Evolutionary conservation across 768 basidiomycete species (phyloP).

Genomic region (Rhizopogon salebrosus): DNA sequence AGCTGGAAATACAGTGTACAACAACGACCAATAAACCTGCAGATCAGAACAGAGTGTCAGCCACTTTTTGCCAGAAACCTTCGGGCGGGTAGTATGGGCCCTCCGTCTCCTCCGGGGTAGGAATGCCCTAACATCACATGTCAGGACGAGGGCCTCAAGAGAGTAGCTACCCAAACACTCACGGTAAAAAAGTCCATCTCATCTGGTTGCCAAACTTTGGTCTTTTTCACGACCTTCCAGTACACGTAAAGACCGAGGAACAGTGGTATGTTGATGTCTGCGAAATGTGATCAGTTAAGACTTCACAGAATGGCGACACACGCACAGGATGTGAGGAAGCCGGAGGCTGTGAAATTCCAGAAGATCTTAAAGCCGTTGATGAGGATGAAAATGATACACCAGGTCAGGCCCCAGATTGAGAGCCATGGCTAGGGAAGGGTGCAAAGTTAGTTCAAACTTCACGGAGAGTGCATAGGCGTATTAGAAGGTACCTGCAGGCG

Average conservation of each 20-base stretch:
- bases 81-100: slow-evolving; percentile 5
- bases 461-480: neutral
- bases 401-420: slow-evolving; percentile 61
- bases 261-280: slow-evolving; percentile 30
- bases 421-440: slow-evolving; percentile 42
- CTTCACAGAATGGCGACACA: neutral
- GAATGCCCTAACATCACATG: slow-evolving; percentile 3
- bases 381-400: slow-evolving; percentile 56
- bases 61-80: slow-evolving; percentile 7
- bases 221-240: slow-evolving; percentile 16
- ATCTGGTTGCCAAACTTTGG: slow-evolving; percentile 41
- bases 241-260: slow-evolving; percentile 16
- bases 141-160: neutral
- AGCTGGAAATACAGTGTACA: neutral
- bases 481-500: slow-evolving; percentile 33
- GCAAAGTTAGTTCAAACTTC: slow-evolving; percentile 13
- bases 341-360: slow-evolving; percentile 50
- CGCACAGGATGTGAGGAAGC: slow-evolving; percentile 46
- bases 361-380: slow-evolving; percentile 56
- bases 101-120: slow-evolving; percentile 8
- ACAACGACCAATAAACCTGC: neutral
- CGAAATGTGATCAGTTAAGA: neutral
- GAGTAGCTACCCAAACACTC: slow-evolving; percentile 14
- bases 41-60: slow-evolving; percentile 4
- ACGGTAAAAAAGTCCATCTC: slow-evolving; percentile 74